Base-by-base conservation (phyloP, 169 alveolate species). In the Eimeria acervulina region DNA sequence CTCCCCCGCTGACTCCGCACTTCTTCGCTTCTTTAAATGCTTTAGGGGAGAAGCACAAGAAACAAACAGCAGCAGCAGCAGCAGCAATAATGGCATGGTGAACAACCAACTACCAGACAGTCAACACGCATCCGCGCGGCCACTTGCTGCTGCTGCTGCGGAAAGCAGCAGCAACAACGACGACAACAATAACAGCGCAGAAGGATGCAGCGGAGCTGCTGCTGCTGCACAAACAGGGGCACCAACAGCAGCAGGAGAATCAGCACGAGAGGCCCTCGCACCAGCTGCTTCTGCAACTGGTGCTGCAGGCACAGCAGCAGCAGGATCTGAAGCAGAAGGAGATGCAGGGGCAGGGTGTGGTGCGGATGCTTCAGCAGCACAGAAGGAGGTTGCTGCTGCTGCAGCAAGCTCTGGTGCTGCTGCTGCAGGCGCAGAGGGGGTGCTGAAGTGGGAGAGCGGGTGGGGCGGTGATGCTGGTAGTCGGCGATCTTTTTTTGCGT, bases 401-500 rank as follows among this genome's bases (percentile, higher is more conserved):
- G 36, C 87, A 1, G 0, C 28, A 7, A n/a, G 21, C n/a, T 17
- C 87, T 74, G 74, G 59, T 38, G n/a, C 52, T 74, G 87, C 52
- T 38, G 87, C 33, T 19, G 19, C 47, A 38, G 40, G 23, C 1
- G 44, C 72, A 26, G 78, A 28, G 26, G 91, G 38, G 33, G 8
- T 52, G 36, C 80, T 61, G 63, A 55, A 40, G 40, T 26, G 59
- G 85, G 72, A 61, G 23, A 61, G 42, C 7, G 52, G 70, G 1
- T 51, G 59, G 59, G 19, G 44, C 6, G 59, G 13, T 28, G 68
- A 12, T 21, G 38, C 84, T 2, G 95, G 59, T 1, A 17, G 76
- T 38, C 70, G 72, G 33, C 87, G 87, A 31, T 42, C 88, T 26
- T 72, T 52, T 42, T 70, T 44, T 23, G 95, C 72, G 44, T 66